phyloP scores from a whole-genome alignment of 2,329 filamentous ascomycete species.

The Periconia macrospinosa region DNA sequence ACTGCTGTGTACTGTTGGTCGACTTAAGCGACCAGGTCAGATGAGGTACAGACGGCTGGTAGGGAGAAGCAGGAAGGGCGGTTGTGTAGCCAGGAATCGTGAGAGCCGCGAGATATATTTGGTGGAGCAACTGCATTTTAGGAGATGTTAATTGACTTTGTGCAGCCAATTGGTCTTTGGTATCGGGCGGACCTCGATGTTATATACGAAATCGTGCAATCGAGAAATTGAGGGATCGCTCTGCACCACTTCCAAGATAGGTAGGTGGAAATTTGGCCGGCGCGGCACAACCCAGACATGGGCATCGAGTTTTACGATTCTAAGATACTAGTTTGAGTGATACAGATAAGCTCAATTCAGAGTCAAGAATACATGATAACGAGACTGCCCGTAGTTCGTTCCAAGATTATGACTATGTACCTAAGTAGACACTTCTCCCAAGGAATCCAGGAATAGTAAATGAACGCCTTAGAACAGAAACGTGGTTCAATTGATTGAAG shows the following conservation, averaged over 20 bases:
- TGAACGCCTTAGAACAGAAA: too few relatives aligned
- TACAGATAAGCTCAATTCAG: background rate
- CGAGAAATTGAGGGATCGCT: background rate
- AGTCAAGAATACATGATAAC: too few relatives aligned
- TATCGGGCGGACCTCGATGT: background rate
- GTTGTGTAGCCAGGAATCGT: background rate
- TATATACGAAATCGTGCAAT: background rate
- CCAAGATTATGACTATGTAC: too few relatives aligned
- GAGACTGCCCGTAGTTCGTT: too few relatives aligned
- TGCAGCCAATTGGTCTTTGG: background rate
- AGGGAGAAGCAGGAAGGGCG: background rate
- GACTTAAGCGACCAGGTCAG: slow-evolving; percentile 23
- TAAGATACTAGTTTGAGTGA: background rate
- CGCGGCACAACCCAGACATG: background rate
- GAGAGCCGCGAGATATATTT: background rate
- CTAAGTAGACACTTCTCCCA: too few relatives aligned
- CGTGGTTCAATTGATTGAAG: too few relatives aligned
- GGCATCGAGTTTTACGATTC: background rate
- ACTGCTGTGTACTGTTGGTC: slow-evolving; percentile 29
- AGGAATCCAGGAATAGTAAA: too few relatives aligned
- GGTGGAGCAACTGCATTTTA: background rate
- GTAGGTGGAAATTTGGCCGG: background rate
- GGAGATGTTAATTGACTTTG: background rate
- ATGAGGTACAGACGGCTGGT: background rate
- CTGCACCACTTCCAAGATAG: background rate